Evolutionary conservation across 805 yeast genomes (phyloP), one percentile per base, ranked within the genome.

Genomic region (Suhomyces sp.): DNA sequence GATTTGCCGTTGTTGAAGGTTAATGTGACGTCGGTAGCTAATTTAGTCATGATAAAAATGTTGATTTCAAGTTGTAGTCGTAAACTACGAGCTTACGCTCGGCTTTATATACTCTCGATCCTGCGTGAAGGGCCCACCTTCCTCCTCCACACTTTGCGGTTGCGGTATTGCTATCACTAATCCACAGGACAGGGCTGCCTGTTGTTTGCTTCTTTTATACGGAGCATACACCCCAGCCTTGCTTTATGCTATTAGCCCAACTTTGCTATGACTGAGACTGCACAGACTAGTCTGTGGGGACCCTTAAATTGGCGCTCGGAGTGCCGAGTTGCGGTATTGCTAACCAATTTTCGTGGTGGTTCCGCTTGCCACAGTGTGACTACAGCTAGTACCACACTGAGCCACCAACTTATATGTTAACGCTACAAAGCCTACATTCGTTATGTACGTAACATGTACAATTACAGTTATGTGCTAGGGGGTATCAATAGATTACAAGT

Each of bases 1-100:
- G 60, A 63, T 45, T 71, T 67, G 17, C 90, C 90, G 59, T 83
- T 80, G 68, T 81, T 81, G 40, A 87, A 73, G 6, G 71, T 72
- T 57, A 81, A 75, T 24, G 63, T 60, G 29, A 76, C 67, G 45
- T 70, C 73, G 2, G 79, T 76, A 7, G 74, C 71, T 38, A 42
- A 15, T 19, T 19, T 22, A 42, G 46, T 42, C 46, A 42, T 42
- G 8, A 17, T 42, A 6, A 6, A 1, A 9, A 2, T 17, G 12
- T 15, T 42, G 17, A 13, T 10, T 19, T 13, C 9, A n/a, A 6
- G n/a, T 17, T n/a, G 36, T n/a, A n/a, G 9, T 6, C 15, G 22
- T 36, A 36, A 19, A 15, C 12, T 12, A 9, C 23, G 15, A 19
- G 24, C 24, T 9, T 38, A 33, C 17, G 36, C 36, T 33, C 17